Conservation (phyloP, 306 rosid species). For the Biancaea sappan region DNA sequence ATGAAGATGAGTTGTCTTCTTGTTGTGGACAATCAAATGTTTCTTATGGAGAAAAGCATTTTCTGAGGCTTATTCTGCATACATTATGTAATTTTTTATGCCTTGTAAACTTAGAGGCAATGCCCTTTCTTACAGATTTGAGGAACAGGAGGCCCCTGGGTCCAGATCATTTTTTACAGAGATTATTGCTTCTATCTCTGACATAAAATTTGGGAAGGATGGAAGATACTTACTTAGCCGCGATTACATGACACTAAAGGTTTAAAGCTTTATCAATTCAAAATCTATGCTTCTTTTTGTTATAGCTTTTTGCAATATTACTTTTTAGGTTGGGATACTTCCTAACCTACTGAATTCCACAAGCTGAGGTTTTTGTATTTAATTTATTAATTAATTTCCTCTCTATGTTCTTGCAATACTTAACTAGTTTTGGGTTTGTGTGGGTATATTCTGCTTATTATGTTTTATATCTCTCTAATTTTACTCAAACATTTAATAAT, state of each 20-base stretch:
- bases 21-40: conserved; percentile 23
- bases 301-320: conserved; percentile 5
- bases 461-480: conserved; percentile 12
- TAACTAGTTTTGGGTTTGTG: not conserved
- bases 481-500: not conserved
- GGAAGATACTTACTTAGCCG: conserved; percentile 97
- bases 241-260: conserved; percentile 99
- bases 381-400: not conserved
- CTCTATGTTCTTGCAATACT: conserved; percentile 18
- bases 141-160: conserved; percentile 94
- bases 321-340: not conserved
- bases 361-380: not conserved
- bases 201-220: conserved; percentile 86
- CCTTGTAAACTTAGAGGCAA: conserved; percentile 32
- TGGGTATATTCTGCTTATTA: conserved; percentile 13
- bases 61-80: conserved; percentile 27
- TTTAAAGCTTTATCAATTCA: conserved; percentile 32
- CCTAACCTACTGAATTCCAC: not conserved
- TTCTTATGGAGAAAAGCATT: conserved; percentile 10
- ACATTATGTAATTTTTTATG: conserved; percentile 19
- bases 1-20: not conserved
- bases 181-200: conserved; percentile 97
- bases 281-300: conserved; percentile 8
- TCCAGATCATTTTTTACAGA: conserved; percentile 96
- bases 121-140: conserved; percentile 66